phyloP scores from a whole-genome alignment of 148 eudicot species.

The Polygonum maritimum region DNA sequence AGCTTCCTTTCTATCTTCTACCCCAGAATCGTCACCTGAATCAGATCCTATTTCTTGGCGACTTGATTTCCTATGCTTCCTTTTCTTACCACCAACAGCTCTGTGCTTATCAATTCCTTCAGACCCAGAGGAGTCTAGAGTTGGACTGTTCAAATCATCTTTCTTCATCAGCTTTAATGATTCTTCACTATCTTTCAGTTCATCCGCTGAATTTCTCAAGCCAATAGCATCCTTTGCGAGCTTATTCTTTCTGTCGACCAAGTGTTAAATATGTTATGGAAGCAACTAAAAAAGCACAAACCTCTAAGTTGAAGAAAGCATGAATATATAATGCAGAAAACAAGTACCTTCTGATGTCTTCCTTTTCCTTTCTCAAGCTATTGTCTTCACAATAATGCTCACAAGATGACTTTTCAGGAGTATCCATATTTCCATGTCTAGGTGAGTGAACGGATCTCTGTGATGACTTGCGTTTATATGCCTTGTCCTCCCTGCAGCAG shows the following conservation, averaged over 20 bases:
- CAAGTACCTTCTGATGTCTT: slow-evolving; percentile 35
- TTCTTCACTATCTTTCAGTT: slow-evolving; percentile 26
- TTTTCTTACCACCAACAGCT: slow-evolving; percentile 38
- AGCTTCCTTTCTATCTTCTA: slow-evolving; percentile 68
- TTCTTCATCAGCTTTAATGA: slow-evolving; percentile 27
- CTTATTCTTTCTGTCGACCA: slow-evolving; percentile 34
- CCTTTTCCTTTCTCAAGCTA: slow-evolving; percentile 28
- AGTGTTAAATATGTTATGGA: slow-evolving; percentile 7
- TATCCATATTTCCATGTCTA: slow-evolving; percentile 17
- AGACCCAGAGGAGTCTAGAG: slow-evolving; percentile 42
- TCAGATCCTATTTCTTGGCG: slow-evolving; percentile 51
- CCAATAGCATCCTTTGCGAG: slow-evolving; percentile 25
- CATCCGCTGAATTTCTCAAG: slow-evolving; percentile 24
- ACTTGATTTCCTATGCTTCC: slow-evolving; percentile 62
- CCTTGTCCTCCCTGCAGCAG: slow-evolving; percentile 36
- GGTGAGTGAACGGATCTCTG: slow-evolving; percentile 25
- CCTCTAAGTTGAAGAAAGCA: not conserved
- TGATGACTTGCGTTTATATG: slow-evolving; percentile 29
- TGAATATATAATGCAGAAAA: not conserved
- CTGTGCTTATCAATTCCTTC: slow-evolving; percentile 45
- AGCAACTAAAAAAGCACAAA: not conserved
- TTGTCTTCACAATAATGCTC: slow-evolving; percentile 17
- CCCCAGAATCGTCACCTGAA: slow-evolving; percentile 57
- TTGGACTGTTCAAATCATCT: slow-evolving; percentile 30
- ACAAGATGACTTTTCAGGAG: slow-evolving; percentile 30